phyloP scores from a whole-genome alignment of 495 filamentous ascomycete species.

The Immersiella caudata region DNA sequence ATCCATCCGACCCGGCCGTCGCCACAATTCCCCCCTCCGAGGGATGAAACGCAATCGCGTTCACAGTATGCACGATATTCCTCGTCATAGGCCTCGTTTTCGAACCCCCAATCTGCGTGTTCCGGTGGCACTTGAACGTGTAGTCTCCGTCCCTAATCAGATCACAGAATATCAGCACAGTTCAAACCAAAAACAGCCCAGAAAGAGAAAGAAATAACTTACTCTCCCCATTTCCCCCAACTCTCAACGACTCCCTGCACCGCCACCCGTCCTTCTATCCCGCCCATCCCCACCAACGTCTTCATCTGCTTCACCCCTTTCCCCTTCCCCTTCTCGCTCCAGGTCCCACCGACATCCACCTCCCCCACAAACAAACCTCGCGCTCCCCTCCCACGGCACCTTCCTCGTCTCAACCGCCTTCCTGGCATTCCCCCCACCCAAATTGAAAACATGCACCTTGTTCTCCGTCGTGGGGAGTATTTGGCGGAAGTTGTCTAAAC shows the following conservation, averaged over 20 bases:
- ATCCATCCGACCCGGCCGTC: background rate
- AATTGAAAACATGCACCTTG: background rate
- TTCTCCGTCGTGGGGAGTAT: background rate
- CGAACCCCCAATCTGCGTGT: background rate
- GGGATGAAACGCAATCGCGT: background rate
- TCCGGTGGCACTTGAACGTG: background rate
- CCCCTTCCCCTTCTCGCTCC: background rate
- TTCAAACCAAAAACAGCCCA: background rate
- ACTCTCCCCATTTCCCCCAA: background rate
- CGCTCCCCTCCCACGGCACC: background rate
- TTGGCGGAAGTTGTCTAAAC: no score
- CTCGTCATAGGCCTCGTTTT: background rate
- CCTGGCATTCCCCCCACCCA: background rate
- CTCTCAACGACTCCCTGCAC: background rate
- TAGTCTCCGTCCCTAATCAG: background rate
- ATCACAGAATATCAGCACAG: background rate
- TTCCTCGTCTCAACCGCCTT: background rate
- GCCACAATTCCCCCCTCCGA: background rate
- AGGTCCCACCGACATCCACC: background rate
- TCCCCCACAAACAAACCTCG: background rate
- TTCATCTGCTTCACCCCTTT: background rate
- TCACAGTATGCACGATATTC: background rate
- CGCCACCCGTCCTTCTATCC: background rate
- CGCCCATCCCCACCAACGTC: background rate
- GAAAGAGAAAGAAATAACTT: background rate